These are phyloP conservation scores for Sclerotinia nivalis DNA, from an alignment of 2,329 filamentous ascomycete species.

Conservation along the genomic window DNA sequence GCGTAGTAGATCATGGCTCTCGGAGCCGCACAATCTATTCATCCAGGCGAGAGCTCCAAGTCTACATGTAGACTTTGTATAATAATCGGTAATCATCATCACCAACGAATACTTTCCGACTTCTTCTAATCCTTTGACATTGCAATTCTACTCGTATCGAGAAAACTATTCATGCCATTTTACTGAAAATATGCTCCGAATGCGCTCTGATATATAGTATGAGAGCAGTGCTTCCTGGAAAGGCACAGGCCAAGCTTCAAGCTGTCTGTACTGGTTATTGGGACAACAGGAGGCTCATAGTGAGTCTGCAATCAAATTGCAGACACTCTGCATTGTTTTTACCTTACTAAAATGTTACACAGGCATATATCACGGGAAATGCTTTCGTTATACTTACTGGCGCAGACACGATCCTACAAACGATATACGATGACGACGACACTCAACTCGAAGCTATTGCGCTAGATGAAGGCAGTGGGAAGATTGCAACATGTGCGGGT, in stretches of 20 bases:
- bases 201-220: conserved; percentile 51
- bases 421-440: conserved; percentile 80
- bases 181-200: conserved; percentile 26
- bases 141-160: background rate
- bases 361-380: conserved; percentile 89
- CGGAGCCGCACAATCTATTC: conserved; percentile 21
- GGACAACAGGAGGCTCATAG: conserved; percentile 71
- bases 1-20: conserved; percentile 10
- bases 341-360: conserved; percentile 27
- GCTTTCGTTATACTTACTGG: conserved; percentile 81
- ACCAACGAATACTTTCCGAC: background rate
- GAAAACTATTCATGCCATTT: background rate
- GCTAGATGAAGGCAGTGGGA: conserved; percentile 79
- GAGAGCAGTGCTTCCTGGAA: conserved; percentile 77
- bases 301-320: conserved; percentile 46
- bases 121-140: background rate
- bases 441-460: conserved; percentile 68
- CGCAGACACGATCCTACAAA: conserved; percentile 76
- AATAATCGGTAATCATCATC: conserved; percentile 6
- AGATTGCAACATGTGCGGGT: conserved; percentile 75
- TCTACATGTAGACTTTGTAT: background rate
- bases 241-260: conserved; percentile 76
- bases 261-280: conserved; percentile 73
- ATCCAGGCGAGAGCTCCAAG: conserved; percentile 17
- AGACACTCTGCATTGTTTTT: background rate